phyloP scores from a whole-genome alignment of 2,329 filamentous ascomycete species.

The Fusarium longipes region DNA sequence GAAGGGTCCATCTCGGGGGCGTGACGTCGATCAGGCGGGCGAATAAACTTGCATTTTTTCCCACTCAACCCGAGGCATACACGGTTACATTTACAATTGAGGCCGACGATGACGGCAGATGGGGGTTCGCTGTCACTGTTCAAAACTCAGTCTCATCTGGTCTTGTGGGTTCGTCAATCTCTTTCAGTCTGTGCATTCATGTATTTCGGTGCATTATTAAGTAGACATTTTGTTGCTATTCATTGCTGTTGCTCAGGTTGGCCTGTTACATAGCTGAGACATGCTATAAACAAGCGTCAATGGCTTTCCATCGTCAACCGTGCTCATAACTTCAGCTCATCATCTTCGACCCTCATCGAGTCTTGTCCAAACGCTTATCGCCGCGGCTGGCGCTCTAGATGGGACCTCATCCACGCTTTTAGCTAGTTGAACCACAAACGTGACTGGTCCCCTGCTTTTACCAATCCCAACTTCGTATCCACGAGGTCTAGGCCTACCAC shows the following conservation, averaged over 20 bases:
- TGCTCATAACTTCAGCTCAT: background rate
- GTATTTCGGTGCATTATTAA: background rate
- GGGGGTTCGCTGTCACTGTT: background rate
- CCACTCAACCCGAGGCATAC: slow-evolving; percentile 28
- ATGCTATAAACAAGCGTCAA: slow-evolving; percentile 11
- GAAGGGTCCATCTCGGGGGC: slow-evolving; percentile 23
- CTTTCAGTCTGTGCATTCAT: slow-evolving; percentile 27
- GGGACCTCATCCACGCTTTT: slow-evolving; percentile 16
- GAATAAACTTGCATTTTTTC: slow-evolving; percentile 29
- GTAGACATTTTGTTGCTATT: background rate
- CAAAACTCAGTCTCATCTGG: background rate
- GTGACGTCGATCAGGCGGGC: slow-evolving; percentile 42
- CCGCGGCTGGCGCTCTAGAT: slow-evolving; percentile 38
- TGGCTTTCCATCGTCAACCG: slow-evolving; percentile 9
- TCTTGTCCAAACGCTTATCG: slow-evolving; percentile 22
- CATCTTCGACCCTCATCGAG: slow-evolving; percentile 1
- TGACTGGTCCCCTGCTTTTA: slow-evolving; percentile 6
- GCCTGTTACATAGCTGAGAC: slow-evolving; percentile 10
- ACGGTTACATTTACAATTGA: slow-evolving; percentile 27
- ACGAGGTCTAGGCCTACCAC: slow-evolving; percentile 28
- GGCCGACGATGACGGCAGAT: slow-evolving; percentile 40
- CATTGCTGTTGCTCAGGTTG: slow-evolving; percentile 1
- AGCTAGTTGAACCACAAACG: background rate
- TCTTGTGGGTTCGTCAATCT: slow-evolving; percentile 4
- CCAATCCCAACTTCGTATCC: slow-evolving; percentile 7